Conservation (phyloP, 176 grass and related monocot genomes). For the Calamus simplicifolius region DNA sequence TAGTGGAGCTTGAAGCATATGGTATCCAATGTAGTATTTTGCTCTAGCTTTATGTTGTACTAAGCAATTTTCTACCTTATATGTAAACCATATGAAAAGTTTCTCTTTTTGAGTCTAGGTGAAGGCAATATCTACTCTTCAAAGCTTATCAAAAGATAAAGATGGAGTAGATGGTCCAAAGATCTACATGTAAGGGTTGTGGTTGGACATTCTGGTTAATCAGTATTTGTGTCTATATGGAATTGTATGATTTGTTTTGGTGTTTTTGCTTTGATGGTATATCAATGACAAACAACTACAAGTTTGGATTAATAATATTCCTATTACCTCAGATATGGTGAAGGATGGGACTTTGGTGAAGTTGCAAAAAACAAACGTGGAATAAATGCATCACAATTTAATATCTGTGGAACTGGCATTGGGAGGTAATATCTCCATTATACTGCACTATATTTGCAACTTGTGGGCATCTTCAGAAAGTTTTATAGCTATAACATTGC, state of each 20-base stretch:
- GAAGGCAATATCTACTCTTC: slow-evolving; percentile 68
- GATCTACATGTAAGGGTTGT: slow-evolving; percentile 69
- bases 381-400: slow-evolving; percentile 91
- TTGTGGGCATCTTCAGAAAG: too few species aligned
- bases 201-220: slow-evolving; percentile 11
- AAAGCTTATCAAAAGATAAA: slow-evolving; percentile 50
- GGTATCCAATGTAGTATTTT: too few species aligned
- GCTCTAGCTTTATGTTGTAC: too few species aligned
- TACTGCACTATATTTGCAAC: too few species aligned
- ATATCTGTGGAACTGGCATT: slow-evolving; percentile 69
- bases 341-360: slow-evolving; percentile 97
- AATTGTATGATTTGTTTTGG: neutral
- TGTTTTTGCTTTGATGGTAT: too few species aligned
- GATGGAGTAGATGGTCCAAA: slow-evolving; percentile 85
- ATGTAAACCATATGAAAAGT: slow-evolving; percentile 2
- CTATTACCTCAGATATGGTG: slow-evolving; percentile 57
- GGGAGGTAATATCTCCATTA: slow-evolving; percentile 50
- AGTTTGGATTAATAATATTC: neutral
- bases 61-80: too few species aligned
- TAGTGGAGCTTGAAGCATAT: too few species aligned
- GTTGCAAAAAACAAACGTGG: slow-evolving; percentile 73
- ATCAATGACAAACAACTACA: too few species aligned
- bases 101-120: slow-evolving; percentile 44
- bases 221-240: slow-evolving; percentile 4
- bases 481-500: too few species aligned